phyloP scores from a whole-genome alignment of 305 asterid genomes.

The Fraxinus paxiana region DNA sequence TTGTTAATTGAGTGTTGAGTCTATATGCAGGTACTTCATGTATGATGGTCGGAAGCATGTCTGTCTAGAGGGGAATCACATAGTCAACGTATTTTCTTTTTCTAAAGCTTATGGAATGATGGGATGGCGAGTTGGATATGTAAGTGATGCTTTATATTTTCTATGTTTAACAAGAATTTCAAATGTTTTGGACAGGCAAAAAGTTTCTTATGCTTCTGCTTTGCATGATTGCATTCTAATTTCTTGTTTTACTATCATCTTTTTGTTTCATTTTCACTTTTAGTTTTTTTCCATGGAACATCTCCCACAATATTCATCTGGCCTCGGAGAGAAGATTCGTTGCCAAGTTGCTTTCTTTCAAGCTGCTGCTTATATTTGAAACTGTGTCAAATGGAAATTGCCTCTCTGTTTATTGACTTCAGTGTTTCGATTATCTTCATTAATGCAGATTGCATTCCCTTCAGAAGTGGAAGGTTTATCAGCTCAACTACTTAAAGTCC shows the following conservation, averaged over 20 bases:
- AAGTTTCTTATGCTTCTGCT: not conserved
- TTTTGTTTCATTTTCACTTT: not conserved
- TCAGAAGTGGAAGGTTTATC: constrained; percentile 68
- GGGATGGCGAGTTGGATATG: constrained; percentile 99
- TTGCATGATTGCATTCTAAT: not conserved
- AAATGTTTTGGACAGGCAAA: not conserved
- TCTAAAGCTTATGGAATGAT: constrained; percentile 99
- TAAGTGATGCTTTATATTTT: constrained; percentile 37
- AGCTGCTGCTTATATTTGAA: not conserved
- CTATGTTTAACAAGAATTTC: not conserved
- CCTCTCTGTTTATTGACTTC: not conserved
- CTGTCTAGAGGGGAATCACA: constrained; percentile 76
- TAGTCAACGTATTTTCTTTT: constrained; percentile 83
- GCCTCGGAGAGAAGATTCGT: not conserved
- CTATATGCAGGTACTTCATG: constrained; percentile 82
- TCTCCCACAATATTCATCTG: not conserved
- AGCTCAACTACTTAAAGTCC: constrained; percentile 79
- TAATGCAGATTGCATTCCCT: constrained; percentile 85
- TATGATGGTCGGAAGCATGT: constrained; percentile 79
- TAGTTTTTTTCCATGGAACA: too few species aligned
- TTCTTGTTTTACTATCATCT: not conserved
- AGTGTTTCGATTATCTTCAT: not conserved
- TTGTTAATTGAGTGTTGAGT: not conserved
- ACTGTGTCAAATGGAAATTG: not conserved
- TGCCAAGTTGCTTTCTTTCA: not conserved